A percentile compares a stretch with the other conserved stretches of the same genome.
These are phyloP conservation scores for Spergularia marina DNA, from an alignment of 148 eudicot genomes.

Conservation along the genomic window DNA sequence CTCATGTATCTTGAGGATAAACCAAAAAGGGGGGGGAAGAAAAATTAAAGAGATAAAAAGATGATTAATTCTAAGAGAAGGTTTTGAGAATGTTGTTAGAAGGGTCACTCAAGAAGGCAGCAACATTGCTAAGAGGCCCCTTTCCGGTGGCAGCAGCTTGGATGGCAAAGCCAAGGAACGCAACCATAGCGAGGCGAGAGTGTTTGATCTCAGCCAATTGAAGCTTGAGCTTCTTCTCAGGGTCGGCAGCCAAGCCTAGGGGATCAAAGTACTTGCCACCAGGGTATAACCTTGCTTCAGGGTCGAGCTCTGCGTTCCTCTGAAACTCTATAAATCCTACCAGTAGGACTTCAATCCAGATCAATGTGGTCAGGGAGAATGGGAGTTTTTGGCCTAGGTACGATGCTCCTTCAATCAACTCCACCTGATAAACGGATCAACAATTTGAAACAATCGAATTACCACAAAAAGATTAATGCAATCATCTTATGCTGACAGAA, in stretches of 20 bases:
- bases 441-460: too few relatives aligned
- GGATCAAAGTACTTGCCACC: slow-evolving; percentile 89
- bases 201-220: slow-evolving; percentile 94
- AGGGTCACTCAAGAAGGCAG: slow-evolving; percentile 85
- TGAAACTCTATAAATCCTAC: slow-evolving; percentile 92
- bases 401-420: slow-evolving; percentile 85
- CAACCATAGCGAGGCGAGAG: slow-evolving; percentile 91
- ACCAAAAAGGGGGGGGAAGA: background rate
- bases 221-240: slow-evolving; percentile 71
- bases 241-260: slow-evolving; percentile 74
- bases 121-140: slow-evolving; percentile 91
- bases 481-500: too few relatives aligned
- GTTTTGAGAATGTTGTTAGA: slow-evolving; percentile 49
- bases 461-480: too few relatives aligned
- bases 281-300: slow-evolving; percentile 74
- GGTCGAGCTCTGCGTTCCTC: slow-evolving; percentile 89
- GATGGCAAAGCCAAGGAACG: slow-evolving; percentile 82
- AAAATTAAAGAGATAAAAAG: background rate
- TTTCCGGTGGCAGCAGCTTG: slow-evolving; percentile 97
- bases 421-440: slow-evolving; percentile 46
- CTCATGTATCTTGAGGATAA: slow-evolving; percentile 1
- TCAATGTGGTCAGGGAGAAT: slow-evolving; percentile 69
- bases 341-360: slow-evolving; percentile 79
- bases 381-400: slow-evolving; percentile 93
- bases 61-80: slow-evolving; percentile 25